Base-by-base conservation (phyloP, 2,329 filamentous ascomycete species). In the Calonectria pteridis region DNA sequence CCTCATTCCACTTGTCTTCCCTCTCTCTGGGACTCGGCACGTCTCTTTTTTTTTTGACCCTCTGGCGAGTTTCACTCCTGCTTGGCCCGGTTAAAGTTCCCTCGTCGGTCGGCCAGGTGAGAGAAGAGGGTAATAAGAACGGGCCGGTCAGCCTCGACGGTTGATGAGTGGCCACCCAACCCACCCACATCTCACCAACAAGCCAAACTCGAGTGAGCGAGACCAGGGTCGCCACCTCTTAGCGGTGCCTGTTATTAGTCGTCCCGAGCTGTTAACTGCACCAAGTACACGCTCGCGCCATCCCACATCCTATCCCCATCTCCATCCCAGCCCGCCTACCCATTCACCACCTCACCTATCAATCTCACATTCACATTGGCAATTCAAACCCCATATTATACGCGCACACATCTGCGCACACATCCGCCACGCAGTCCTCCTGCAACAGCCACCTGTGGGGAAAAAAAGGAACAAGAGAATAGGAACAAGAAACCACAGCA, bases 221-320 rank as follows among this genome's bases (percentile, higher is more conserved):
- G 55, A 62, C 70, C 46, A 72, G 64, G 70, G 55, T 72, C 70
- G 65, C 70, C 64, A 72, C 65, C 37, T 64, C 51, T 58, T 20
- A 18, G 66, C 55, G 70, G 70, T 55, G 64, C 65, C 70, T 72
- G 70, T 55, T 68, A 49, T 68, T 68, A 72, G 64, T 72, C 55
- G 65, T 58, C 53, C 53, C 55, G 63, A 58, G 49, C 63, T 62
- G 53, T 50, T 58, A 59, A 33, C 58, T 33, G 58, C 49, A 64
- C 58, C 31, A n/a, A 55, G 58, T 51, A 33, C 67, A 43, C 29
- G 26, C 46, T 70, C 40, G 67, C 58, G 40, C 68, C 59, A 71
- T 65, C 49, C 37, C 40, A 9, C 59, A 33, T 31, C 28, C 28
- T 49, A 46, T 64, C 35, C 65, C 35, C 33, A 49, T 59, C 26